Evolutionary conservation across 2,329 filamentous ascomycete genomes (phyloP).

Genomic region (Parasarocladium wereldwijsianum): DNA sequence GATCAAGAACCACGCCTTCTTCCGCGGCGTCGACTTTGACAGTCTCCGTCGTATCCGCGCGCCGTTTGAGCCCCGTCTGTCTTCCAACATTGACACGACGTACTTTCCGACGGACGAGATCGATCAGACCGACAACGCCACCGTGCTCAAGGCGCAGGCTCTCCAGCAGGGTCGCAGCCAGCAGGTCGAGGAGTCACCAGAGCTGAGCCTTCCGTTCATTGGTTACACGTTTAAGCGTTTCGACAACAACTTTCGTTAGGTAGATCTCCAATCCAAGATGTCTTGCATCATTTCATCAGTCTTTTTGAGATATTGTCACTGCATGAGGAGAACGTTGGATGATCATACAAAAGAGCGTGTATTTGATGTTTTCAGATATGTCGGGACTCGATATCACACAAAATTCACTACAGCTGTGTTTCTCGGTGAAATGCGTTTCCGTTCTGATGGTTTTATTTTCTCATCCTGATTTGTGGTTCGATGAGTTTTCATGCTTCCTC

Average conservation of each 20-base stretch:
- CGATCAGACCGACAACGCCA: constrained; percentile 87
- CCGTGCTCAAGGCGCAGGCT: constrained; percentile 71
- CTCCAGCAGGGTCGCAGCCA: constrained; percentile 46
- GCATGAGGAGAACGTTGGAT: too few relatives aligned
- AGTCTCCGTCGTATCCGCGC: constrained; percentile 83
- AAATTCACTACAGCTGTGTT: too few relatives aligned
- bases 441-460: too few relatives aligned
- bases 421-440: too few relatives aligned
- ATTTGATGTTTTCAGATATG: too few relatives aligned
- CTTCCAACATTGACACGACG: constrained; percentile 87
- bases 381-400: too few relatives aligned
- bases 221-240: constrained; percentile 81
- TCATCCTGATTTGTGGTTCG: too few relatives aligned
- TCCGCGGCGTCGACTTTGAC: constrained; percentile 92
- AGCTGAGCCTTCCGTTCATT: constrained; percentile 78
- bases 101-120: constrained; percentile 99
- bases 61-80: constrained; percentile 87
- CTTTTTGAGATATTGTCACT: too few relatives aligned
- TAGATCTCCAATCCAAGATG: too few relatives aligned
- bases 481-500: too few relatives aligned
- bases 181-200: constrained; percentile 62
- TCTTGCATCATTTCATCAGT: too few relatives aligned
- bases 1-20: constrained; percentile 90
- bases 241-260: constrained; percentile 51
- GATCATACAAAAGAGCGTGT: too few relatives aligned